Base-by-base conservation (phyloP, 805 yeast genomes). In the Teunomyces aglyptinius region DNA sequence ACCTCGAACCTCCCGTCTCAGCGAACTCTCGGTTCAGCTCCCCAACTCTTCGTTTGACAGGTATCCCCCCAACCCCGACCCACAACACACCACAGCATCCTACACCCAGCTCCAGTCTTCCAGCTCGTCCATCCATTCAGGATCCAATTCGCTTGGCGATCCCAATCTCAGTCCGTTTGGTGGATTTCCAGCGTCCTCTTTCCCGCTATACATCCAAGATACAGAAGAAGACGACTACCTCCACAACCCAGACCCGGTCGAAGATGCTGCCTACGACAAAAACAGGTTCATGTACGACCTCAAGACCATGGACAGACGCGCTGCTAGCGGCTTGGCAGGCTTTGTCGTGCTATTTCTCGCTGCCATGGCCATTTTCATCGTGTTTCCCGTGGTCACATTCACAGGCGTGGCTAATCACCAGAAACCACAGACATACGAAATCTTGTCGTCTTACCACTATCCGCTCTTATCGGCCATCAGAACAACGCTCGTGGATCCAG, bases 401-500 rank as follows among this genome's bases (percentile, higher is more conserved):
- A 52, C 65, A 1, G 64, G 65, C 11, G 51, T 55, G 15, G 51
- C 59, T 26, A 34, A 38, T 22, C 57, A 48, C 33, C 18, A 22
- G 20, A 13, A 36, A 15, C 67, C 71, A 5, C 56, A 65, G 49
- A 18, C 70, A 6, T 75, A 73, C 56, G 80, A 74, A 43, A 52
- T 71, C 8, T 68, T 85, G 50, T 69, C 89, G 3, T 68, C 72
- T 5, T 86, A 86, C 60, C 53, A 60, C 12, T 86, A 85, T 58
- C 83, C 84, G 3, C 64, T 65, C 11, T 68, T 86, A 34, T 59
- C 76, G 27, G 83, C 88, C 1, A 75, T 86, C 44, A 69, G 94
- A 52, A 75, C 85, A 0, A 50, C 63, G 12, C 65, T 86, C 38
- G 67, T 86, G 12, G 95, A 86, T 57, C 79, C 82, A 2, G 94